Evolutionary conservation across 495 filamentous ascomycete species (phyloP).

Genomic region (Staphylotrichum tortipilum): DNA sequence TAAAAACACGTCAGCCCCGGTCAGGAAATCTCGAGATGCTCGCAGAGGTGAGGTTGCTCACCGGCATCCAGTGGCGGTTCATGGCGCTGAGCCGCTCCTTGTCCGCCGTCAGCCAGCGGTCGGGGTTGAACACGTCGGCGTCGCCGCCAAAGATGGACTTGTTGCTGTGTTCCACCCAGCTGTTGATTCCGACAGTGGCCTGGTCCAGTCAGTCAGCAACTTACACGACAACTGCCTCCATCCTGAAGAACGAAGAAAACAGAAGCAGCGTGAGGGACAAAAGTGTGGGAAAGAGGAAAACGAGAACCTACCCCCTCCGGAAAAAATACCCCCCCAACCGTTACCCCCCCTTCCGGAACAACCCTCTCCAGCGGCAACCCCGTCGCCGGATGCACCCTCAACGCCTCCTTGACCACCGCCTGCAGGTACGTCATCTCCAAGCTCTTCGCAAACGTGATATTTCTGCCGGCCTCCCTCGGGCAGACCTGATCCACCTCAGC

Average conservation of each 20-base stretch:
- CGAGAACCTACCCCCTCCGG: neutral
- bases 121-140: slow-evolving; percentile 34
- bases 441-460: neutral
- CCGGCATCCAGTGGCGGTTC: slow-evolving; percentile 11
- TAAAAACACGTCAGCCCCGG: too few species aligned
- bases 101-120: slow-evolving; percentile 42
- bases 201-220: too few species aligned
- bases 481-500: slow-evolving; percentile 28
- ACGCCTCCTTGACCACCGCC: slow-evolving; percentile 56
- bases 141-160: slow-evolving; percentile 39
- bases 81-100: slow-evolving; percentile 7
- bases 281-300: neutral
- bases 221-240: too few species aligned
- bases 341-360: slow-evolving; percentile 44
- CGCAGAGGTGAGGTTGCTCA: too few species aligned
- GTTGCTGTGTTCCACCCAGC: slow-evolving; percentile 47
- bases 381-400: slow-evolving; percentile 50
- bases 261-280: too few species aligned
- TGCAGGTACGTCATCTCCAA: slow-evolving; percentile 47
- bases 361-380: slow-evolving; percentile 47
- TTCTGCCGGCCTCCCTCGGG: neutral
- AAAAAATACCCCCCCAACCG: slow-evolving; percentile 37
- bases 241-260: too few species aligned
- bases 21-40: too few species aligned
- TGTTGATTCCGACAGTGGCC: slow-evolving; percentile 42